These are phyloP conservation scores for Epichloe brachyelytri DNA, from an alignment of 2,329 filamentous ascomycete species.

Conservation along the genomic window DNA sequence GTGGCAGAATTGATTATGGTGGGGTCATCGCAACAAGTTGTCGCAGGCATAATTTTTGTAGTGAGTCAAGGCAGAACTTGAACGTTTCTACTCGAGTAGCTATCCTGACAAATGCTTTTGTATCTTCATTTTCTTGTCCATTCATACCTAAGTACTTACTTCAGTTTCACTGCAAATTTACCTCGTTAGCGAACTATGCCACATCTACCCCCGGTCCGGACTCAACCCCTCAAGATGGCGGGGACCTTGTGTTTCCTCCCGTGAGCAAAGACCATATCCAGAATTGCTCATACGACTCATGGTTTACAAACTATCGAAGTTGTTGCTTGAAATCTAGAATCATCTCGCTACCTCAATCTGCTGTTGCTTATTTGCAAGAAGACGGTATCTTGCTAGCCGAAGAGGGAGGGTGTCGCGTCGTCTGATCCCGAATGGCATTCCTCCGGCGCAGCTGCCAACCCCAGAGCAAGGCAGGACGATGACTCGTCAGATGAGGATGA, in stretches of 20 bases:
- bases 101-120: background rate
- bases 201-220: slow-evolving; percentile 16
- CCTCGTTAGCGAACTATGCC: slow-evolving; percentile 17
- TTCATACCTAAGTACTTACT: background rate
- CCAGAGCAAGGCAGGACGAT: slow-evolving; percentile 22
- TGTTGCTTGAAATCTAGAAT: slow-evolving; percentile 78
- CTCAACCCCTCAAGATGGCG: slow-evolving; percentile 7
- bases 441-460: slow-evolving; percentile 14
- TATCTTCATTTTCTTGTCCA: background rate
- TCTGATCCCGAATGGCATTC: slow-evolving; percentile 41
- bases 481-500: slow-evolving; percentile 34
- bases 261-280: slow-evolving; percentile 78
- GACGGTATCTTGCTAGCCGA: slow-evolving; percentile 85
- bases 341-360: slow-evolving; percentile 60
- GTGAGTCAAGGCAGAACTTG: background rate
- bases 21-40: slow-evolving; percentile 6
- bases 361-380: slow-evolving; percentile 76
- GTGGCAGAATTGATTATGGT: slow-evolving; percentile 16
- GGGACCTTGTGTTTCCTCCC: slow-evolving; percentile 58
- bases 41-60: background rate
- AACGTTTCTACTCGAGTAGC: background rate
- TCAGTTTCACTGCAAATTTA: background rate
- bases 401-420: slow-evolving; percentile 44
- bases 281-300: slow-evolving; percentile 86
- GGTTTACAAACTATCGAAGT: slow-evolving; percentile 75